Evolutionary conservation across 1,284 basidiomycete species (phyloP), one percentile per base, ranked within the genome.

Genomic region (Albatrellus sp.): DNA sequence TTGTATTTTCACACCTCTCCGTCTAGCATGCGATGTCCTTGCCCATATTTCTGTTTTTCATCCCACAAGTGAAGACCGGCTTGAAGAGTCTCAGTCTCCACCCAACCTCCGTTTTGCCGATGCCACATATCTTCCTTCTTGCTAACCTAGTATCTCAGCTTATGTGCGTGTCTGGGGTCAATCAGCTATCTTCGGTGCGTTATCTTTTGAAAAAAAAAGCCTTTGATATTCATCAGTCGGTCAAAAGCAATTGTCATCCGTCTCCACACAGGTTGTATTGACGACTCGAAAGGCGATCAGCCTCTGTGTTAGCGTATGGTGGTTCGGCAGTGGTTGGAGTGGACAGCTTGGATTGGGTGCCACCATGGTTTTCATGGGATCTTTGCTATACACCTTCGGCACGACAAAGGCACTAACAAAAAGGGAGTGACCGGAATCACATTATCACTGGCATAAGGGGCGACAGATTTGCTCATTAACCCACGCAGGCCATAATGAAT

Each of bases 91-190:
- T 80, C 17, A 61, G 56, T 13, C 13, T 37, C 28, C 16, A 53
- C 56, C 42, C 53, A 54, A 44, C 52, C 54, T 19, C 54, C 61
- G 9, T 46, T 54, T 6, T 28, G 50, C 14, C 45, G 9, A 49
- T 58, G 12, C 66, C 76, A 2, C 75, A 76, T 55, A 46, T 71
- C 31, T 64, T 78, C 28, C 66, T 91, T n/a, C 68, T 59, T 0
- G 64, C 71, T 16, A 92, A 92, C 57, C 72, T 91, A 9, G 50
- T 81, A 13, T 82, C 89, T 1, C 90, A 93, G 56, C 75, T 87
- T 1, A 60, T 89, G n/a, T 94, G 90, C 55, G 83, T 92, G 11
- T 78, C 84, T 2, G 88, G 89, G 10, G 90, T 92, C 24, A 93
- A 92, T 58, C 73, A 77, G 47, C 66, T 93, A 31, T 84, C 86